Evolutionary conservation across 257 asterid genomes (phyloP), one percentile per base, ranked within the genome.

Genomic region (Datura wrightii): DNA sequence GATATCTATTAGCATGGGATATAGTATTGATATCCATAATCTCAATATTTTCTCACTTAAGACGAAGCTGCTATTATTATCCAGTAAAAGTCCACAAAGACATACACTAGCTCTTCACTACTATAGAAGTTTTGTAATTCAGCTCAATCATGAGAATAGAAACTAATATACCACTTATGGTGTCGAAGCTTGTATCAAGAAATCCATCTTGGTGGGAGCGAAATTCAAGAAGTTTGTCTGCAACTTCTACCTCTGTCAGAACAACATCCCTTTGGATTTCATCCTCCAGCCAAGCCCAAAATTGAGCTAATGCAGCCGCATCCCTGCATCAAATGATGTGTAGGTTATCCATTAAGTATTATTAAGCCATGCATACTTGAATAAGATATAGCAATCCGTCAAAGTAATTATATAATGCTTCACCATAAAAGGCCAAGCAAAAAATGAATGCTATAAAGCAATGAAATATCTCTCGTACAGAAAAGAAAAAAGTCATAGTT

Each of bases 221-320:
- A 87, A 97, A 94, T 85, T 95, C 95, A 86, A 93, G 94, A 89
- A 95, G 98, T 88, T 94, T 91, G 85, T 92, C 94, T 0, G 94
- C 92, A 79, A 91, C 99, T 83, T 94, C 97, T 81, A 93, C 90
- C 91, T 97, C 99, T 39, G 97, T 94, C 86, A 95, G 89, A 83
- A 87, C 69, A 42, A 83, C 92, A 87, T 86, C 92, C 60, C 83
- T 89, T 62, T 83, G 44, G 52, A 97, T 91, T 90, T 94, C 94
- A 74, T 93, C 95, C 92, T 97, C 99, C 86, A 97, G 90, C 98
- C 99, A 97, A 36, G 93, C 91, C 98, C 98, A 97, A 86, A 97
- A 95, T 59, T 95, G 94, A 70, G 97, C 98, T 83, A 97, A 90
- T 85, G 98, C 98, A 72, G 98, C 98, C 34, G 98, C 98, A 88